Conservation (phyloP, 2,329 filamentous ascomycete genomes). For the Calycina herbarum region DNA sequence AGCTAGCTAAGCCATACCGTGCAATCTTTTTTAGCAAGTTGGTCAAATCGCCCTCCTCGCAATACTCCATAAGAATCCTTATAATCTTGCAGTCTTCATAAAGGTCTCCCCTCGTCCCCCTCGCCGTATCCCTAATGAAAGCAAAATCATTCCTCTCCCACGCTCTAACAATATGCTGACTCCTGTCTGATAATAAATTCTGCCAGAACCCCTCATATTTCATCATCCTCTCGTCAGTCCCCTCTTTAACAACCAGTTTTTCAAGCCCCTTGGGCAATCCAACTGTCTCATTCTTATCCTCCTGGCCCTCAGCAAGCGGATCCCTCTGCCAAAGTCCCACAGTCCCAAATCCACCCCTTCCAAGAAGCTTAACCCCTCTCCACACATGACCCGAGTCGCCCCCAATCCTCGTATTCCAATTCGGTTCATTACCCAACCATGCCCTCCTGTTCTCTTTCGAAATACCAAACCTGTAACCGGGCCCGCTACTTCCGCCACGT, state of each 20-base stretch:
- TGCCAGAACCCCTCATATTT: background rate
- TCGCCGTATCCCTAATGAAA: no score
- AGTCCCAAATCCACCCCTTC: background rate
- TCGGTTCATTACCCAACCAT: background rate
- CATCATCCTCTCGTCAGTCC: background rate
- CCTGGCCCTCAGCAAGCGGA: background rate
- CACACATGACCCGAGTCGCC: background rate
- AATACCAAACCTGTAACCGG: no score
- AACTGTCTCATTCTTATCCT: background rate
- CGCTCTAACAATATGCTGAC: background rate
- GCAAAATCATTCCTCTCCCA: background rate
- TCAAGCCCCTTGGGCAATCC: background rate
- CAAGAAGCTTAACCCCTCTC: background rate
- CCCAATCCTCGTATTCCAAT: background rate
- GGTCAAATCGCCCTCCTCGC: background rate
- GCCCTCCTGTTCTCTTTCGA: no score
- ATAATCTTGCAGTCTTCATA: no score
- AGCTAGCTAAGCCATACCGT: background rate
- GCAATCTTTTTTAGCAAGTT: background rate
- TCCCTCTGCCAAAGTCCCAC: background rate
- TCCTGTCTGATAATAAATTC: background rate
- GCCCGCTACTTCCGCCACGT: no score
- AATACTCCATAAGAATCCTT: background rate
- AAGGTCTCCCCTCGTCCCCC: background rate
- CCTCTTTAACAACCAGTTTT: background rate